Conservation (phyloP, 306 rosid genomes). For the Herpetospermum pedunculosum region DNA sequence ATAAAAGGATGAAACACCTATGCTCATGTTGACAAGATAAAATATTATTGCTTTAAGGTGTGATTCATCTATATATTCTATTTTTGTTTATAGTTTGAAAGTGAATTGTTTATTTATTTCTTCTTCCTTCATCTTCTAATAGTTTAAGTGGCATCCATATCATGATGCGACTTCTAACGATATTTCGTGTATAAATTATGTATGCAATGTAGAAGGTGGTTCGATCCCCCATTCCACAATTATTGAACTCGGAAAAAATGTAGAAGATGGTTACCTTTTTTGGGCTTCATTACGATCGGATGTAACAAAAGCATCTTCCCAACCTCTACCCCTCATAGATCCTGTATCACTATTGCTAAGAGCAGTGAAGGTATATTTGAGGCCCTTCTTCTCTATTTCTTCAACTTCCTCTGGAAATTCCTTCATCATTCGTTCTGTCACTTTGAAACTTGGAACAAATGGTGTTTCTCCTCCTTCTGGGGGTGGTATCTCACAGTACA, state of each 20-base stretch:
- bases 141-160: too few relatives aligned
- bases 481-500: conserved; percentile 72
- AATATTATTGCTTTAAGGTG: too few relatives aligned
- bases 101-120: too few relatives aligned
- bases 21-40: too few relatives aligned
- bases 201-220: too few relatives aligned
- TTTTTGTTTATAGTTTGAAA: too few relatives aligned
- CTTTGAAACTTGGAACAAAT: conserved; percentile 64
- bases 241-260: too few relatives aligned
- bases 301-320: conserved; percentile 66
- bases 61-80: too few relatives aligned
- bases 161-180: too few relatives aligned
- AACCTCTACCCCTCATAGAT: conserved; percentile 86
- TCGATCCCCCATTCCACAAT: too few relatives aligned
- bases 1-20: background rate
- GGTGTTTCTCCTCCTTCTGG: conserved; percentile 87
- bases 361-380: conserved; percentile 59
- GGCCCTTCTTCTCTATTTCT: conserved; percentile 42
- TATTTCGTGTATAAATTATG: too few relatives aligned
- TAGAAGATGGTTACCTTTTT: conserved; percentile 42
- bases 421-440: conserved; percentile 53
- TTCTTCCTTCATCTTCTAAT: too few relatives aligned
- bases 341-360: conserved; percentile 33
- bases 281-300: conserved; percentile 53
- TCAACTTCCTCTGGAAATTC: conserved; percentile 62